Evolutionary conservation across 768 basidiomycete genomes (phyloP).

Genomic region (Hydnum rufescens): DNA sequence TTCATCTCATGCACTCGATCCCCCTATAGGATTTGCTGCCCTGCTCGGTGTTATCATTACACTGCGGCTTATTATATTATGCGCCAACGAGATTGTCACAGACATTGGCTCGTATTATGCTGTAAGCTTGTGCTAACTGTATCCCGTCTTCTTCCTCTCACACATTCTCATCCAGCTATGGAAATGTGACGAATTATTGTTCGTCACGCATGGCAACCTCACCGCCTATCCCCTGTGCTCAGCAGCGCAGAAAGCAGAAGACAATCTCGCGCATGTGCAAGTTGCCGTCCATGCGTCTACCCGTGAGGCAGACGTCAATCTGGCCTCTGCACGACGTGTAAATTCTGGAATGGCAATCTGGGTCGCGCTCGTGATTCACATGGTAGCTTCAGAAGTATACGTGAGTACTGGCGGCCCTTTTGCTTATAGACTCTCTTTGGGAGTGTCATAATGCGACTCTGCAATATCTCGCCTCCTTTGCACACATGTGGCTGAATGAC

Average conservation of each 20-base stretch:
- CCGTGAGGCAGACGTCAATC: constrained; percentile 1
- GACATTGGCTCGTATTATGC: constrained; percentile 3
- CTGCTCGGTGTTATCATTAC: constrained; percentile 1
- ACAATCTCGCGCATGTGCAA: not conserved
- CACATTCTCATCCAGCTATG: too few species aligned
- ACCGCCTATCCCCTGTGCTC: not conserved
- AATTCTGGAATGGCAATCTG: constrained; percentile 7
- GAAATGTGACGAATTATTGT: too few species aligned
- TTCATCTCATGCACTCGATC: not conserved
- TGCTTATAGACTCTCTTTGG: too few species aligned
- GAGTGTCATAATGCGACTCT: too few species aligned
- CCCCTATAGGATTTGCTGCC: constrained; percentile 2
- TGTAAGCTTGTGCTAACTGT: too few species aligned
- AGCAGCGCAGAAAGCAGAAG: not conserved
- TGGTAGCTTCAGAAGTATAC: constrained; percentile 7
- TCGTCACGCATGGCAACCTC: too few species aligned
- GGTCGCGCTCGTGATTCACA: constrained; percentile 7
- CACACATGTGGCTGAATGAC: too few species aligned
- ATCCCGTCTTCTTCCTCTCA: too few species aligned
- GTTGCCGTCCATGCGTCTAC: constrained; percentile 4
- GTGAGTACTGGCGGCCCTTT: too few species aligned
- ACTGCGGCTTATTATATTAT: not conserved
- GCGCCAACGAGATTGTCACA: constrained; percentile 2
- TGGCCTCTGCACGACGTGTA: not conserved
- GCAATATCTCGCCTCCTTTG: too few species aligned